Percentiles rank a stretch among this genome's conserved stretches.
Evolutionary conservation across 2,329 filamentous ascomycete genomes (phyloP).

Genomic region (Exophiala dermatitidis): DNA sequence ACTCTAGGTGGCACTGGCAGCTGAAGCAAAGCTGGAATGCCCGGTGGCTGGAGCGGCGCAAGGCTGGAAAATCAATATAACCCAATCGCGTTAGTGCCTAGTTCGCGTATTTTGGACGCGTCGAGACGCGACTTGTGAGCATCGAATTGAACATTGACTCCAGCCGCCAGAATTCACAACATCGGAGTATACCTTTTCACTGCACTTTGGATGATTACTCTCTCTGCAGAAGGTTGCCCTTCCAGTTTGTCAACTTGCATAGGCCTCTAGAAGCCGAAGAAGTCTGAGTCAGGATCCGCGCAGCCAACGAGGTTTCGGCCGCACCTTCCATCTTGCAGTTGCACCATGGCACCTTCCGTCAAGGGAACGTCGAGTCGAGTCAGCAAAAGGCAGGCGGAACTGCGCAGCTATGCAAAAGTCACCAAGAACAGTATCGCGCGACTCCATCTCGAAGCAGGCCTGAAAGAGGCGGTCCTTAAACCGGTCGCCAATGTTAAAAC

Average conservation of each 20-base stretch:
- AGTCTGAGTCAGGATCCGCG: too few relatives aligned
- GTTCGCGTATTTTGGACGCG: conserved; percentile 3
- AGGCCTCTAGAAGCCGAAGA: too few relatives aligned
- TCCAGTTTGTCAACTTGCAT: too few relatives aligned
- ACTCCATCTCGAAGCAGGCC: neutral
- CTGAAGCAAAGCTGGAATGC: too few relatives aligned
- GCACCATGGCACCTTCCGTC: conserved; percentile 23
- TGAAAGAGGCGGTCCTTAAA: conserved; percentile 9
- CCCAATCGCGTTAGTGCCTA: conserved; percentile 8
- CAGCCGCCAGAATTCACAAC: neutral
- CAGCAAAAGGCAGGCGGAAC: conserved; percentile 16
- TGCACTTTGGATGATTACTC: too few relatives aligned
- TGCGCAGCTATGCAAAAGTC: conserved; percentile 18
- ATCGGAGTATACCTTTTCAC: neutral
- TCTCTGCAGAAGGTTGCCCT: neutral
- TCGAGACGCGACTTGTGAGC: neutral
- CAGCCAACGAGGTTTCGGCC: conserved; percentile 2
- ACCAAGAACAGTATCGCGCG: conserved; percentile 16
- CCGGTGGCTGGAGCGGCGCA: conserved; percentile 3
- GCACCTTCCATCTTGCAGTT: conserved; percentile 14
- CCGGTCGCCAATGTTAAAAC: conserved; percentile 3
- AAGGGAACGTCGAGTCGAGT: conserved; percentile 14
- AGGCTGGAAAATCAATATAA: conserved; percentile 24
- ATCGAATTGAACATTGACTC: neutral
- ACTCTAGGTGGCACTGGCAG: too few relatives aligned